Percentiles rank a stretch among this genome's conserved stretches.
Evolutionary conservation across 139 green algal genomes (phyloP).

Genomic region (Chlorella sp.): DNA sequence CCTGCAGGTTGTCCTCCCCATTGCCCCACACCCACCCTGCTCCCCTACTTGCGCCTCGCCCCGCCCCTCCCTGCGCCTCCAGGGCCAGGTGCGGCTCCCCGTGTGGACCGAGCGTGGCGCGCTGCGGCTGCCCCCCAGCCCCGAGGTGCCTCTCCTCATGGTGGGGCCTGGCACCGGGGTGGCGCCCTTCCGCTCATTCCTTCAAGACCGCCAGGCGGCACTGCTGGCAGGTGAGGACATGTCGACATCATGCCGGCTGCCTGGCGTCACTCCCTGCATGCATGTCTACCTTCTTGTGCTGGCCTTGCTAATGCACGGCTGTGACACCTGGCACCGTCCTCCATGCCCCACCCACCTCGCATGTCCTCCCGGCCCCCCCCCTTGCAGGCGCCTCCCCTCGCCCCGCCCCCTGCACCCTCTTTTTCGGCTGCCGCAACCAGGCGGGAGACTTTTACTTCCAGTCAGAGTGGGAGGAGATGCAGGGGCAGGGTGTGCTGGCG

Average conservation of each 20-base stretch:
- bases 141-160: constrained; percentile 70
- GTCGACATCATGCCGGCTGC: neutral
- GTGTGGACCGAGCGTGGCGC: constrained; percentile 82
- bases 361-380: neutral
- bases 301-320: neutral
- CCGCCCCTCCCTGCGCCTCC: neutral
- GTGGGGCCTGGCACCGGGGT: constrained; percentile 88
- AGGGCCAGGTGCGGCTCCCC: constrained; percentile 53
- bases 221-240: neutral
- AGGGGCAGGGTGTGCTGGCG: constrained; percentile 57
- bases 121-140: constrained; percentile 64
- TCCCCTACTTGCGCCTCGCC: neutral
- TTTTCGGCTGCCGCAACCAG: constrained; percentile 89
- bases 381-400: neutral
- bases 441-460: constrained; percentile 84
- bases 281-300: neutral
- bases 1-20: too few species aligned
- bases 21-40: neutral
- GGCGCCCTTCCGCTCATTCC: constrained; percentile 85
- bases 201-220: constrained; percentile 69
- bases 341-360: neutral
- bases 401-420: constrained; percentile 68
- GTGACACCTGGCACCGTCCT: neutral
- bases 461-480: constrained; percentile 72
- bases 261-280: neutral